Percentiles rank a stretch among this genome's conserved stretches.
These are phyloP conservation scores for Aspergillus olivimuriae DNA, from an alignment of 495 filamentous ascomycete genomes.

Conservation along the genomic window DNA sequence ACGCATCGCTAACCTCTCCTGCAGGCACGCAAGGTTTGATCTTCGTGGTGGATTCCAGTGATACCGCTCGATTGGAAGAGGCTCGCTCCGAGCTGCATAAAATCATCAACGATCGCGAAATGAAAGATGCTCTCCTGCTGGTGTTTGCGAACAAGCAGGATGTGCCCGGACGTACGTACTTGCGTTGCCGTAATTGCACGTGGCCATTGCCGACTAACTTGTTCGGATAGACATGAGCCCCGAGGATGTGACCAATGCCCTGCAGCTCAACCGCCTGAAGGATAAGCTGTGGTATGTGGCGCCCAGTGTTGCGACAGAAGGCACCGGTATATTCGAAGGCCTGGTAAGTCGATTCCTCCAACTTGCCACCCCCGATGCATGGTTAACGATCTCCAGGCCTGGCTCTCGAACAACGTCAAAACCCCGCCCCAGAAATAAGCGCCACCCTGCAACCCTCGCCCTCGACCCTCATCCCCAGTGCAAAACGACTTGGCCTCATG, in stretches of 20 bases:
- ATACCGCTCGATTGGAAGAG: conserved; percentile 81
- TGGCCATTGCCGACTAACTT: conserved; percentile 12
- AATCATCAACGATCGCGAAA: conserved; percentile 95
- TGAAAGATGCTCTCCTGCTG: conserved; percentile 89
- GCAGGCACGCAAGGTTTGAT: conserved; percentile 91
- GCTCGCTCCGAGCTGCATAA: conserved; percentile 84
- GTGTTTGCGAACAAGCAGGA: conserved; percentile 99
- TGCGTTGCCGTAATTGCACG: too few relatives aligned
- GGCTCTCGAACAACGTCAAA: conserved; percentile 94
- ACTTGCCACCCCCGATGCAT: not conserved
- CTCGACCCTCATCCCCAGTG: conserved; percentile 18
- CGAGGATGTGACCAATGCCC: conserved; percentile 75
- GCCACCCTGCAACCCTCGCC: conserved; percentile 5
- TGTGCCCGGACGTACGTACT: conserved; percentile 66
- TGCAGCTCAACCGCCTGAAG: conserved; percentile 78
- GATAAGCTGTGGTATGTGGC: conserved; percentile 95
- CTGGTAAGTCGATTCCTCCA: conserved; percentile 49
- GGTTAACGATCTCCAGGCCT: conserved; percentile 47
- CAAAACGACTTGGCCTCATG: conserved; percentile 23
- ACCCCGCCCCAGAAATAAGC: conserved; percentile 51
- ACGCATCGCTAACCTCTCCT: conserved; percentile 1
- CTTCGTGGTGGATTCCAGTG: conserved; percentile 93
- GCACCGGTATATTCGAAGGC: conserved; percentile 91
- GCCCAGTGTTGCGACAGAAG: conserved; percentile 89
- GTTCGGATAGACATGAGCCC: conserved; percentile 67